Evolutionary conservation across 2,329 filamentous ascomycete species (phyloP), one percentile per base, ranked within the genome.

Genomic region (Bipolaris bicolor): DNA sequence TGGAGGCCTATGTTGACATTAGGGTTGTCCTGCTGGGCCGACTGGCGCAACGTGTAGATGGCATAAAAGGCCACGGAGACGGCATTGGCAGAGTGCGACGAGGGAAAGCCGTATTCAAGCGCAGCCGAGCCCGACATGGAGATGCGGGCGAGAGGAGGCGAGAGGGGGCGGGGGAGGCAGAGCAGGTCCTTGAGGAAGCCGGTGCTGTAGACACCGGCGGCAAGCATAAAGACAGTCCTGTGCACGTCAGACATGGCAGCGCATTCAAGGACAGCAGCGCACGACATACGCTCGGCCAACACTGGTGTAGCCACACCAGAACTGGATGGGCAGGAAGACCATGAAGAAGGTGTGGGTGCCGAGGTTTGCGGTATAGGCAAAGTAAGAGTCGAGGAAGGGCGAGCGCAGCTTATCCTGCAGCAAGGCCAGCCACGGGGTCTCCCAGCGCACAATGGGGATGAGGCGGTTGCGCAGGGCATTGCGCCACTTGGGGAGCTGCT

Each of bases 261-360:
- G 48, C 43, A 29, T 34, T 49, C 41, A 40, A 15, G 15, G 52
- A 49, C 46, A 55, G 55, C 36, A 57, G 58, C 52, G 41, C 13
- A 39, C 60, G 54, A 83, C 88, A 68, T 87, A 96, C 91, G 89
- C 93, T 81, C 95, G 90, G 53, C 92, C 95, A 65, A 96, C 85
- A 62, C 85, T 88, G 41, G 90, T 88, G 78, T 93, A 90, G 52
- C 94, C 94, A 71, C 92, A 97, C 95, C 95, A 99, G 81, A 98
- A 98, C 67, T 97, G 85, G 64, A 98, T 91, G 5, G 95, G 95
- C 70, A 99, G 81, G 57, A 92, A 90, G 65, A 97, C 85, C 93
- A 98, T 98, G 82, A 97, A 99, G 81, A 97, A 98, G 0, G 95
- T 99, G 78, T 99, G 95, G 0, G 95, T 99, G 10, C 64, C 95